Percentiles rank a stretch among this genome's conserved stretches.
These are phyloP conservation scores for Penicillium psychrosexuale DNA, from an alignment of 2,329 filamentous ascomycete species.

Conservation along the genomic window DNA sequence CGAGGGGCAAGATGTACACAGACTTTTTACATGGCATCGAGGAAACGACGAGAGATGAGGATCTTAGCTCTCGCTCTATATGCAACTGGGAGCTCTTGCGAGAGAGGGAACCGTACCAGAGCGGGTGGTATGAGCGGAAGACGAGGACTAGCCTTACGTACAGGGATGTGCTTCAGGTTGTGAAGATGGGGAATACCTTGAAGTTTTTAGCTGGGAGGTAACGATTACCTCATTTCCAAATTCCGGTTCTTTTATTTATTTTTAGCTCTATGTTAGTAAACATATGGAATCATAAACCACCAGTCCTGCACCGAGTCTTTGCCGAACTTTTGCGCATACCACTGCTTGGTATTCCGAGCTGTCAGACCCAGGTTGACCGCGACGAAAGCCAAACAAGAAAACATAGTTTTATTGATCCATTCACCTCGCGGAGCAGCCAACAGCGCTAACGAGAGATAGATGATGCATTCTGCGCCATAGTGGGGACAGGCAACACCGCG, in stretches of 20 bases:
- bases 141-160: constrained; percentile 63
- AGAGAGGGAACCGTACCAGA: constrained; percentile 35
- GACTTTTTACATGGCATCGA: constrained; percentile 61
- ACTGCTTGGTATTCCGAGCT: constrained; percentile 70
- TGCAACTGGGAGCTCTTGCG: constrained; percentile 59
- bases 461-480: constrained; percentile 81
- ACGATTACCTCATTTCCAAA: neutral
- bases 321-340: constrained; percentile 77
- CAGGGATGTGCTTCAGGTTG: constrained; percentile 80
- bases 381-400: constrained; percentile 70
- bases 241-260: neutral
- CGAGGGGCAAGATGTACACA: constrained; percentile 52
- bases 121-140: constrained; percentile 47
- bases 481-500: constrained; percentile 75
- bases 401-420: constrained; percentile 68
- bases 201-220: constrained; percentile 47
- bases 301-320: constrained; percentile 57
- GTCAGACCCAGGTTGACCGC: constrained; percentile 76
- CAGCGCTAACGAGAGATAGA: constrained; percentile 77
- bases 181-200: constrained; percentile 67
- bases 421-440: constrained; percentile 66
- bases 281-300: constrained; percentile 71
- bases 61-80: constrained; percentile 53
- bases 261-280: constrained; percentile 29
- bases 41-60: constrained; percentile 57